Base-by-base conservation (phyloP, 306 rosid species). In the Lotus japonicus region DNA sequence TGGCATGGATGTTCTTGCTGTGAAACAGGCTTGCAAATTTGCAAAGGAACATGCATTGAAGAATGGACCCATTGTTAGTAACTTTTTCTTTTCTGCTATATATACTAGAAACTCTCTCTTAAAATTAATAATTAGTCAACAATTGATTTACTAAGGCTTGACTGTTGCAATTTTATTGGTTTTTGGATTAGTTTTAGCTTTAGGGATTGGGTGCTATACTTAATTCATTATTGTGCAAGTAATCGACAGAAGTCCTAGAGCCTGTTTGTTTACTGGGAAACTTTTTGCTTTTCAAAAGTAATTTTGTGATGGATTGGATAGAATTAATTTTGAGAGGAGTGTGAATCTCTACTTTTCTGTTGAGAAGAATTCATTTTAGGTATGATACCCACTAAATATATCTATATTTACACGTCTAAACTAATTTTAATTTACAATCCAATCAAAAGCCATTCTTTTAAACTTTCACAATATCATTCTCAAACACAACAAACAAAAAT, bases 1-100 rank as follows among this genome's bases (percentile, higher is more conserved):
- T 75, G 99, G 99, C 53, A 95, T 95, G 99, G 99, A 95, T 76
- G 97, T 81, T 66, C 81, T 95, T 73, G 99, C 97, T 23, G 97
- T 95, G 63, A 95, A 95, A 74, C 97, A 90, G 71, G 96, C 95
- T 64, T 91, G 96, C 90, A 88, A 75, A 66, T 95, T 88, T 55
- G 97, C 92, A 8, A 95, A 95, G 84, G 99, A 90, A 68, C 85
- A 95, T 81, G 97, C 88, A 72, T 83, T 95, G 87, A 84, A 90
- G 83, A 95, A 90, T 61, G 97, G 99, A 21, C 99, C 97, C 19
- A 73, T 95, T 81, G 99, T 95, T 82, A 95, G 99, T 90, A 59
- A 45, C 75, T 55, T 15, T 16, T 74, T 68, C 68, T 26, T n/a
- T 73, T 62, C 61, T 53, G 51, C 19, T 72, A 26, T 23, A 23